These are phyloP conservation scores for Spathaspora passalidarum DNA, from an alignment of 805 yeast genomes.

Conservation along the genomic window DNA sequence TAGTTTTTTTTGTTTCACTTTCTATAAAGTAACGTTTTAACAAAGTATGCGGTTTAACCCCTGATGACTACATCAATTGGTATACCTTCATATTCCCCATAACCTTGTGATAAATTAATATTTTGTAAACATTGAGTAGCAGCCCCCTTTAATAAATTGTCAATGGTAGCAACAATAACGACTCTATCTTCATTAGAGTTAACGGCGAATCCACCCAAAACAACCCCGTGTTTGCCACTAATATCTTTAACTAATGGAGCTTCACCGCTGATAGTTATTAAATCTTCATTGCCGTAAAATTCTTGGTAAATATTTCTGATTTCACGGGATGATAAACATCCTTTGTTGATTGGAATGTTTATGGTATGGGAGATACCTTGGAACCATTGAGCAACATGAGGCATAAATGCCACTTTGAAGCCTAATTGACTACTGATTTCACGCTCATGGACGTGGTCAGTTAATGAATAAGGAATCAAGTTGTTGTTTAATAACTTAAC, in stretches of 20 bases:
- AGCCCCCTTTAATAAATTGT: constrained; percentile 95
- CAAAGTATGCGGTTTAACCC: constrained; percentile 29
- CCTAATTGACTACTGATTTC: constrained; percentile 86
- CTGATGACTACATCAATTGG: constrained; percentile 64
- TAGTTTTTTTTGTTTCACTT: not conserved
- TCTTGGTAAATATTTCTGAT: constrained; percentile 84
- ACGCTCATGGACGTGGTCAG: constrained; percentile 95
- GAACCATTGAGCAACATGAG: constrained; percentile 99
- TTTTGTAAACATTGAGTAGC: constrained; percentile 98
- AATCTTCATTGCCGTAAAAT: constrained; percentile 80
- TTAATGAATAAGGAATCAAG: constrained; percentile 89
- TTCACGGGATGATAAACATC: constrained; percentile 72
- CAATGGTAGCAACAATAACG: constrained; percentile 92
- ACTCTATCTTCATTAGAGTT: constrained; percentile 85
- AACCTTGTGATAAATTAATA: constrained; percentile 84
- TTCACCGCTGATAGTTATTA: constrained; percentile 84
- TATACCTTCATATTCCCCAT: constrained; percentile 93
- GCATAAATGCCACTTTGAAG: constrained; percentile 78
- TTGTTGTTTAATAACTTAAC: constrained; percentile 70
- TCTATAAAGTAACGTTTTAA: not conserved
- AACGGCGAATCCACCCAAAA: constrained; percentile 94
- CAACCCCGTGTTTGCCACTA: constrained; percentile 91
- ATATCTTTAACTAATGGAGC: constrained; percentile 91
- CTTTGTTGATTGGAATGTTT: constrained; percentile 74
- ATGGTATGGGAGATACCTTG: constrained; percentile 96